Conservation (phyloP, 306 rosid genomes). For the Castanospermum australe region DNA sequence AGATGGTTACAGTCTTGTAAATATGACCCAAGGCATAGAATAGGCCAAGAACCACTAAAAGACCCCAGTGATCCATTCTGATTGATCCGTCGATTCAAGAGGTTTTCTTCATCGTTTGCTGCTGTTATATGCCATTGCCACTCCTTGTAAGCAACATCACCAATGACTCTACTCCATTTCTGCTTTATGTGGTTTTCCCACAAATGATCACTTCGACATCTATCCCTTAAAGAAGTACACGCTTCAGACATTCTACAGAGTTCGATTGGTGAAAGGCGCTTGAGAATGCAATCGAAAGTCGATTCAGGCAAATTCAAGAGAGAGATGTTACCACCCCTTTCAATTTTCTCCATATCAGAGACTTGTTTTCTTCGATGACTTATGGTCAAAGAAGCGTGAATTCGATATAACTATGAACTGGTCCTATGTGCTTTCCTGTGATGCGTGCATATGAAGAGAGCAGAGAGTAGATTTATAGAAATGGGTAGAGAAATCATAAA, state of each 20-base stretch:
- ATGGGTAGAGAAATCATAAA: no score
- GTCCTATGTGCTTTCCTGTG: no score
- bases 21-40: conserved; percentile 38
- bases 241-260: conserved; percentile 50
- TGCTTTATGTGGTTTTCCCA: conserved; percentile 57
- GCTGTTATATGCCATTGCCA: conserved; percentile 48
- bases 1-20: conserved; percentile 20
- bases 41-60: conserved; percentile 34
- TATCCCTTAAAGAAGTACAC: conserved; percentile 49
- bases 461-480: no score
- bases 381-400: not conserved
- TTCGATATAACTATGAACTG: no score
- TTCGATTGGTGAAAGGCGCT: conserved; percentile 58
- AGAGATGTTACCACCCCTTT: conserved; percentile 20
- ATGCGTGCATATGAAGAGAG: no score
- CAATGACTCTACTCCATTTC: conserved; percentile 63
- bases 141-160: conserved; percentile 46
- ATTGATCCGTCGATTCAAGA: conserved; percentile 12
- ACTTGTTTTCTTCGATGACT: conserved; percentile 12
- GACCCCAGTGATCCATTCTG: conserved; percentile 41
- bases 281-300: conserved; percentile 50
- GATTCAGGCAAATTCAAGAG: conserved; percentile 70
- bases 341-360: conserved; percentile 31
- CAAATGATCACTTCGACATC: conserved; percentile 50
- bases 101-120: conserved; percentile 30